These are phyloP conservation scores for Recurvomyces mirabilis DNA, from an alignment of 495 filamentous ascomycete species.

Conservation along the genomic window DNA sequence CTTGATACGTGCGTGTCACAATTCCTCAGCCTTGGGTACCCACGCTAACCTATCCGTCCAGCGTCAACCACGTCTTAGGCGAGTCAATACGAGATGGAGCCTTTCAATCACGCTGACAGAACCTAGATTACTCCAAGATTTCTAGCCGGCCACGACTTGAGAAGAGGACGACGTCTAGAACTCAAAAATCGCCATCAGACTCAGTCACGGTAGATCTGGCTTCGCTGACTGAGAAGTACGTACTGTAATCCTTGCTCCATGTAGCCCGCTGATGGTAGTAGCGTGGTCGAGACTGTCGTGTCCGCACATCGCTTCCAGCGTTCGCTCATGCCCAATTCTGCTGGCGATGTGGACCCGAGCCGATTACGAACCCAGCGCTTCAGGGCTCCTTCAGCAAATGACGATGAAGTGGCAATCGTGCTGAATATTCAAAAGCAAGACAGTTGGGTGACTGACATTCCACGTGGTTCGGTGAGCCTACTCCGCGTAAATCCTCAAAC, in stretches of 20 bases:
- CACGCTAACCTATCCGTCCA: slow-evolving; percentile 4
- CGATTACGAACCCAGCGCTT: neutral
- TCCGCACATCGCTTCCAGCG: slow-evolving; percentile 2
- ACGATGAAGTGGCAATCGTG: neutral
- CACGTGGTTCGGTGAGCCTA: slow-evolving; percentile 3
- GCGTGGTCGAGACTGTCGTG: slow-evolving; percentile 4
- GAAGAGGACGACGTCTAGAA: neutral
- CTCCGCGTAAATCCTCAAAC: no score
- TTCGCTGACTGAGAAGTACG: slow-evolving; percentile 17
- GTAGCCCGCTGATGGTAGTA: neutral
- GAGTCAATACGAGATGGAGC: no score
- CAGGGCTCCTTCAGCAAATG: neutral
- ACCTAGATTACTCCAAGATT: slow-evolving; percentile 25
- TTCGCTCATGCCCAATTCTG: neutral
- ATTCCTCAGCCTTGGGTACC: neutral
- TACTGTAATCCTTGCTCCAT: neutral
- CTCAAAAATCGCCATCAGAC: neutral
- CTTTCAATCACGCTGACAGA: no score
- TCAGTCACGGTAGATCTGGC: slow-evolving; percentile 18
- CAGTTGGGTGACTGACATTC: neutral
- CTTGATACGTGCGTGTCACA: slow-evolving; percentile 19
- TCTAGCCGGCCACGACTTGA: slow-evolving; percentile 1
- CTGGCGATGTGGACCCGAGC: neutral
- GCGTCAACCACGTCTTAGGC: slow-evolving; percentile 18
- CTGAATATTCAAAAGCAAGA: neutral